phyloP scores from a whole-genome alignment of 2,329 filamentous ascomycete genomes.

The Colletotrichum melonis region DNA sequence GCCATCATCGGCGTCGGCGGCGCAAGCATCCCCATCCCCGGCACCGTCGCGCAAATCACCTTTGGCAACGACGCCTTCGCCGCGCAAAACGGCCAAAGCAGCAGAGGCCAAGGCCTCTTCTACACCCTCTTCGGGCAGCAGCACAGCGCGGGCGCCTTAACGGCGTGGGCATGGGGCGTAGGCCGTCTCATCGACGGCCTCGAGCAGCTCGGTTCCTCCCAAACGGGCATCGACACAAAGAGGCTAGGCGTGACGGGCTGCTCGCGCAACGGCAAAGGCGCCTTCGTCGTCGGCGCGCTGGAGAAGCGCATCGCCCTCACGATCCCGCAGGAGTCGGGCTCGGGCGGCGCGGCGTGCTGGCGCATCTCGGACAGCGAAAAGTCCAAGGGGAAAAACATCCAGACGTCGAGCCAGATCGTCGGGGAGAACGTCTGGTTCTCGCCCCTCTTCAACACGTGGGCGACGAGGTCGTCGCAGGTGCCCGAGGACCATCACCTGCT shows the following conservation, averaged over 20 bases:
- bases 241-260: slow-evolving; percentile 70
- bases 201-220: slow-evolving; percentile 58
- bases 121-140: slow-evolving; percentile 67
- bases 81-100: slow-evolving; percentile 56
- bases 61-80: slow-evolving; percentile 71
- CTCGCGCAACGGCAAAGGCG: slow-evolving; percentile 73
- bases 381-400: slow-evolving; percentile 65
- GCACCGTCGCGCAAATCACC: slow-evolving; percentile 65
- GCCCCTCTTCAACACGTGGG: slow-evolving; percentile 63
- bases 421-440: slow-evolving; percentile 74
- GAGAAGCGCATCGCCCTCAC: slow-evolving; percentile 69
- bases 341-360: slow-evolving; percentile 72
- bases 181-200: slow-evolving; percentile 70
- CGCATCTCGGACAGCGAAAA: slow-evolving; percentile 64
- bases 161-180: slow-evolving; percentile 73
- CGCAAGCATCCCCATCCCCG: slow-evolving; percentile 65
- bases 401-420: slow-evolving; percentile 69
- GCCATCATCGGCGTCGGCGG: slow-evolving; percentile 69
- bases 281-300: slow-evolving; percentile 70
- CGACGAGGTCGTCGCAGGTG: slow-evolving; percentile 55
- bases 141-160: slow-evolving; percentile 67
- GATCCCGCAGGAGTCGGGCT: slow-evolving; percentile 71
- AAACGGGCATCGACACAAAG: slow-evolving; percentile 60
- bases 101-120: slow-evolving; percentile 68
- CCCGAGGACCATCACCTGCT: slow-evolving; percentile 70